Base-by-base conservation (phyloP, 1,284 basidiomycete species). In the Boletus hoseneyae region DNA sequence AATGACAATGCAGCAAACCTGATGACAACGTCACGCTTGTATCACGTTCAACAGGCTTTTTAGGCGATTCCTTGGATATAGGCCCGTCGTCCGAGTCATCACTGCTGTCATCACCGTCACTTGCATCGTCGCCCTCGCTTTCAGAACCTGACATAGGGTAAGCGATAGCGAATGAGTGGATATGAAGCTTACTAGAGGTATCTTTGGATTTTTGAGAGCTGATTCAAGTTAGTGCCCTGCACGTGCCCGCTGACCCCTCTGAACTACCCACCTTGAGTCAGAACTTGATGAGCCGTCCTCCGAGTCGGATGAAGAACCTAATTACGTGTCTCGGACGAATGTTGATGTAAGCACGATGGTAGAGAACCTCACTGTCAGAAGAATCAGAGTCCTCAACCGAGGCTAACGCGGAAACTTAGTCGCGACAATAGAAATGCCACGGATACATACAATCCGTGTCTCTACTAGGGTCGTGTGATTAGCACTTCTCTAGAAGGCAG, bases 1-100 rank as follows among this genome's bases (percentile, higher is more conserved):
- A 5, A 7, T 34, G 43, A n/a, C 25, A 15, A 19, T 6, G 4
- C 13, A 40, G 3, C 60, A n/a, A 51, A 68, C 65, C 63, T 52
- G 68, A 70, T 34, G 64, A 70, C 48, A 69, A 44, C 0, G 65
- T 70, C 12, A 10, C 50, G 18, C 66, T 70, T 6, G 66, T 65
- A 43, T 69, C 67, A 21, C 61, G 53, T 36, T 67, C 64, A 12
- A 13, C 34, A 21, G 41, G 12, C 33, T 56, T 64, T 23, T 10
- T 18, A 7, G 48, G 43, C 10, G 27, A 55, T 45, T 52, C 48
- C 38, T 47, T 51, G 48, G 33, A 18, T 15, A 25, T 27, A 12
- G 36, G 23, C 7, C 13, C 45, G 18, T 52, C 32, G 19, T 46
- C 41, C 30, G 44, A 51, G 4, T 54, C 44, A 21, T 48, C 49